Evolutionary conservation across 805 yeast genomes (phyloP), one percentile per base, ranked within the genome.

Genomic region (Myxozyma mucilagina): DNA sequence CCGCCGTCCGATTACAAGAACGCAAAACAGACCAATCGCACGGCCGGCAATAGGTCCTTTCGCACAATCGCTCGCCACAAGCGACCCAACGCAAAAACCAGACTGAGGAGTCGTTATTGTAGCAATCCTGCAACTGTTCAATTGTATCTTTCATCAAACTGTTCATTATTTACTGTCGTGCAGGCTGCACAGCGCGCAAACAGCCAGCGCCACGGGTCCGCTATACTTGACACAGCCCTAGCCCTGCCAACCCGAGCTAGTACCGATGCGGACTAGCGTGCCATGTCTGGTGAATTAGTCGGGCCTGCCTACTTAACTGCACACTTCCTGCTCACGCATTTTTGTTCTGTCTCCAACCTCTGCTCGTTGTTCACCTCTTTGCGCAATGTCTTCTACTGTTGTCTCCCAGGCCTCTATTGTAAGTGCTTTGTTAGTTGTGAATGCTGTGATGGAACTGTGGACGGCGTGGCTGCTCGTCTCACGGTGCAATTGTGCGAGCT

Each of bases 391-490:
- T 38, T 45, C 60, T 39, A 45, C 61, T 35, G 67, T 65, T 45
- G 58, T 67, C 36, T 67, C 69, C 35, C 64, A 65, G 58, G 64
- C 60, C 59, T 34, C 58, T 8, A 65, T 56, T 59, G 67, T 65
- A 45, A 38, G 68, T 58, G 4, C 8, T 45, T 32, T 42, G 35
- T 36, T n/a, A 16, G 24, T 14, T 36, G 7, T 50, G 24, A 13
- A 8, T 29, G 29, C 29, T 24, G 29, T 24, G 29, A 24, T 24
- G 29, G 29, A 24, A 24, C 29, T 24, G 4, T 24, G 2, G 29
- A 2, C 29, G 29, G 29, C 29, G 29, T 4, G 29, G 29, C 29
- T 4, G 4, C 4, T 24, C 4, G 29, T 2, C 29, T 24, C 29
- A 24, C 29, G 29, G 29, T 24, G 29, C 29, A 24, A 24, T 24